Base-by-base conservation (phyloP, 1,139 yeast species). In the Suhomyces maxii region DNA sequence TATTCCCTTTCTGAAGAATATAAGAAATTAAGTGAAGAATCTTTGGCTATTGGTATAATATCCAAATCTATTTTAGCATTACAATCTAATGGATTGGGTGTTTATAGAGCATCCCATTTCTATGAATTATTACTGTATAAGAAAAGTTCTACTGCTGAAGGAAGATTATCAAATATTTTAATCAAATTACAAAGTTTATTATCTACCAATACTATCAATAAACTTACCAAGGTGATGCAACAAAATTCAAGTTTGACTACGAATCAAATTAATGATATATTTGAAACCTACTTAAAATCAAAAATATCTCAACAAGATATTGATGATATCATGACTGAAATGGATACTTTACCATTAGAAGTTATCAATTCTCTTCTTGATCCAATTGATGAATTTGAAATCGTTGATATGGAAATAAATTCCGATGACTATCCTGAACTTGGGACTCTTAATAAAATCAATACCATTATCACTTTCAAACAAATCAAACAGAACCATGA, bases 1-100 rank as follows among this genome's bases (percentile, higher is more conserved):
- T 80, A 79, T 48, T 72, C 84, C 3, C 66, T 86, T 33, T 84
- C 91, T 59, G 82, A 79, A 47, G 95, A 89, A 56, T 73, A 86
- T 47, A 77, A 76, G 49, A 82, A 77, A 44, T 74, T 76, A 42
- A 72, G 82, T 35, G 76, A 76, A 49, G 93, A 87, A 57, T 75
- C 84, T 10, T 53, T 55, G 57, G 58, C 52, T 49, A 59, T 40
- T 25, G 37, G 48, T 5, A 42, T 46, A 30, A 11, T 43, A 8
- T 40, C 47, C 14, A 36, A 41, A 8, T 34, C 50, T 6, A 42
- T 60, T 6, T 47, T 63, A 13, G 40, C 63, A 1, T 54, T 67
- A 13, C 71, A 71, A 51, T 64, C 67, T 1, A 69, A 72, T 54
- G 76, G 76, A 0, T 43, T 69, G 30, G 71, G 71, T 2, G 45